Conservation (phyloP, 257 asterid genomes). For the Oldenlandia corymbosa region DNA sequence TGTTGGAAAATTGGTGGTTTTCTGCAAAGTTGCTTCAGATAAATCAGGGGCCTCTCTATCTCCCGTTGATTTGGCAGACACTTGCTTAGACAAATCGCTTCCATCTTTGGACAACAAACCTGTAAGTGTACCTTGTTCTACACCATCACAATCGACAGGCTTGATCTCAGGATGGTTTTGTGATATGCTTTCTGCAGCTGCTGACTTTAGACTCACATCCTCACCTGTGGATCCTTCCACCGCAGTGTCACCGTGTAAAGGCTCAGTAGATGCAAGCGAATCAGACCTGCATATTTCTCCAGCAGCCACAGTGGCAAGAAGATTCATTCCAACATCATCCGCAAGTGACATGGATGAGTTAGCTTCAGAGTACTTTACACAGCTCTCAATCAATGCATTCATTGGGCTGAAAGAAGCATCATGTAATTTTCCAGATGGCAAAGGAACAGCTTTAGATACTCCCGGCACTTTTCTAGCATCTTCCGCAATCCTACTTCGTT, state of each 20-base stretch:
- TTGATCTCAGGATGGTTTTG: conserved; percentile 21
- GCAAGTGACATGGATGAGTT: conserved; percentile 54
- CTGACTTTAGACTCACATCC: conserved; percentile 40
- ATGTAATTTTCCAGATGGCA: conserved; percentile 38
- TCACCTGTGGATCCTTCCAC: conserved; percentile 44
- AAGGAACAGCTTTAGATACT: conserved; percentile 24
- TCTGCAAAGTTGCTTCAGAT: conserved; percentile 31
- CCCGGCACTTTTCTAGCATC: conserved; percentile 33
- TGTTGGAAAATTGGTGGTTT: conserved; percentile 18
- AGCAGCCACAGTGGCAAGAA: conserved; percentile 95
- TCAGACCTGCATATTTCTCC: conserved; percentile 68
- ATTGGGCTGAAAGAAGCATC: conserved; percentile 73
- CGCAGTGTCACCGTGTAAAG: conserved; percentile 41
- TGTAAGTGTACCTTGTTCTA: conserved; percentile 29
- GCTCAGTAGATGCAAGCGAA: conserved; percentile 45
- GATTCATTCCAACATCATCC: conserved; percentile 90
- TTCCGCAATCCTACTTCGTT: conserved; percentile 36
- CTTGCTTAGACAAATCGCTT: conserved; percentile 20
- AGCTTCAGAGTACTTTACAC: conserved; percentile 76
- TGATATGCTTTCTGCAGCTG: conserved; percentile 25
- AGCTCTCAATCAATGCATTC: conserved; percentile 92
- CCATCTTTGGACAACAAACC: conserved; percentile 31
- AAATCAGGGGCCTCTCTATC: conserved; percentile 28
- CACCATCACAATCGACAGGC: conserved; percentile 30
- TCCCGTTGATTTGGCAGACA: conserved; percentile 18